Evolutionary conservation across 2,329 filamentous ascomycete genomes (phyloP), one percentile per base, ranked within the genome.

Genomic region (Cercospora sp.): DNA sequence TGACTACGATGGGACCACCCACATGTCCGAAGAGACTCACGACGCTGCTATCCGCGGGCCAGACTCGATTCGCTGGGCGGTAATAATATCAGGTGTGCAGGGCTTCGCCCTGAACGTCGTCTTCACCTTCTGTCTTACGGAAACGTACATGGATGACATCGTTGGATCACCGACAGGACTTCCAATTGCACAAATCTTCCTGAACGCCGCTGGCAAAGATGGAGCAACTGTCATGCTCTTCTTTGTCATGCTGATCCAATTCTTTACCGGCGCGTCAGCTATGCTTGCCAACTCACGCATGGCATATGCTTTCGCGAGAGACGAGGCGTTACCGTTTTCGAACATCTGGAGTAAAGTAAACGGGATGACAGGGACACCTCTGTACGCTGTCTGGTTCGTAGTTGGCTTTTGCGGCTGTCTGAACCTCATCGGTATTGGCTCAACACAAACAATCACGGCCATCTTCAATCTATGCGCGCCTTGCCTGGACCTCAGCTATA

Each of bases 21-120:
- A 90, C 73, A 89, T 90, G 85, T 88, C 87, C 2, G 88, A 90
- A 80, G 88, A 90, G 78, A 89, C 86, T 0, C 87, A 89, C 71
- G 85, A 90, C 75, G 87, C 88, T 6, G 87, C 87, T 2, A 82
- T 87, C 61, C 82, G 83, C 68, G 88, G 87, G 0, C 88, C 88
- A 3, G 77, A 86, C 16, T 87, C 88, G 5, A 90, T 90, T 66
- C 58, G 68, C 9, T 57, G 69, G 3, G 74, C 74, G 4, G 72
- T 76, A 21, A 55, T 75, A 80, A 84, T 89, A 8, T 88, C 87
- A 2, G 87, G 87, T 0, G 71, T 83, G 3, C 81, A 89, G 9
- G 88, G 88, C n/a, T 88, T 85, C 85, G 81, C 89, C 73, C 79
- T 90, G 45, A 90, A 86, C 2, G 80, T 89, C n/a, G 87, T 85